A percentile compares a stretch with the other conserved stretches of the same genome.
Evolutionary conservation across 768 basidiomycete genomes (phyloP).

Genomic region (Leucocoprinus leucothites): DNA sequence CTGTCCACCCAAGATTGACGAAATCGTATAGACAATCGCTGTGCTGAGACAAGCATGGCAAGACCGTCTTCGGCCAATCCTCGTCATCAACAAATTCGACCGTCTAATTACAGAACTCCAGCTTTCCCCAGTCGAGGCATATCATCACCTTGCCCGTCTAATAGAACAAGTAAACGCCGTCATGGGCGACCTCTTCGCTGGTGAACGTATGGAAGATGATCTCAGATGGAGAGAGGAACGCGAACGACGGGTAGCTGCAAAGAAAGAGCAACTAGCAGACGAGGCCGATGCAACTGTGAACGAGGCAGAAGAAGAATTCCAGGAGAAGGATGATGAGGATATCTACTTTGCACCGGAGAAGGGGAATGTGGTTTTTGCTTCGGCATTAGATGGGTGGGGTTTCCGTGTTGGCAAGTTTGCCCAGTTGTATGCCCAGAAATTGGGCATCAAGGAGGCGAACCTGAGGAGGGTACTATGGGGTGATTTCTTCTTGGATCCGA

Average conservation of each 20-base stretch:
- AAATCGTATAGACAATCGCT: conserved; percentile 71
- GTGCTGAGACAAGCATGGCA: conserved; percentile 95
- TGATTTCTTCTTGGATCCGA: conserved; percentile 95
- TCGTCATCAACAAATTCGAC: conserved; percentile 97
- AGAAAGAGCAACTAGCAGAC: conserved; percentile 68
- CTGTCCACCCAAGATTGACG: not conserved
- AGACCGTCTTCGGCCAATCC: conserved; percentile 82
- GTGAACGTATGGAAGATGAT: conserved; percentile 96
- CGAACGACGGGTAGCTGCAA: conserved; percentile 73
- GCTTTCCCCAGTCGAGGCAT: conserved; percentile 86
- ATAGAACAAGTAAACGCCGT: conserved; percentile 98
- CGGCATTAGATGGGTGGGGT: conserved; percentile 96
- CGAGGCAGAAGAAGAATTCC: conserved; percentile 67
- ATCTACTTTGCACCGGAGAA: conserved; percentile 95
- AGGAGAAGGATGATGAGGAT: conserved; percentile 97
- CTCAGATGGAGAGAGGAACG: conserved; percentile 91
- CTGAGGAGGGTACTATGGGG: conserved; percentile 91
- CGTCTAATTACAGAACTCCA: conserved; percentile 92
- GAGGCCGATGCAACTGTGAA: conserved; percentile 59
- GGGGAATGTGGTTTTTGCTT: conserved; percentile 96
- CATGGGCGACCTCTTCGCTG: conserved; percentile 94
- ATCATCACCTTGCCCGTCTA: conserved; percentile 88
- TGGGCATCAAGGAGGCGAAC: conserved; percentile 87
- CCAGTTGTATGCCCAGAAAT: conserved; percentile 84
- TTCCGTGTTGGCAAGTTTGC: conserved; percentile 94